Conservation (phyloP, 1,139 yeast species). For the Hyphopichia wangnamkhiaoensis region DNA sequence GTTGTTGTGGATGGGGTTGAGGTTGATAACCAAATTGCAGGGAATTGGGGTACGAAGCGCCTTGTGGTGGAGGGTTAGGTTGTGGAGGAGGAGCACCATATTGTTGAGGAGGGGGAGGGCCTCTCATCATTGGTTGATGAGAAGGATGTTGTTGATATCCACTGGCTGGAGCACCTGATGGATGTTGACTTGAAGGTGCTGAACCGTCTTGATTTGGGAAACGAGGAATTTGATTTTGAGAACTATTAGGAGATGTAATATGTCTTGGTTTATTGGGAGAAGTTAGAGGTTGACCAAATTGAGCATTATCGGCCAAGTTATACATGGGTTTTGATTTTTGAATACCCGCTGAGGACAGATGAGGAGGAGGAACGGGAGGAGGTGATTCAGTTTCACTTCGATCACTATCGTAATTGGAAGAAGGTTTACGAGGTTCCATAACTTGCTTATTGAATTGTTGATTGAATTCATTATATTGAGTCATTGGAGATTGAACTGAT, state of each 20-base stretch:
- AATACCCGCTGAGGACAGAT: conserved; percentile 11
- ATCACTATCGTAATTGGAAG: background rate
- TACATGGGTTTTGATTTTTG: conserved; percentile 14
- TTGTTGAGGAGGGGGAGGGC: conserved; percentile 5
- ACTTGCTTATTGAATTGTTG: conserved; percentile 37
- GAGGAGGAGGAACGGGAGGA: conserved; percentile 27
- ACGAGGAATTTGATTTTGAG: conserved; percentile 30
- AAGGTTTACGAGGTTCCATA: background rate
- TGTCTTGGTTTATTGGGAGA: conserved; percentile 30
- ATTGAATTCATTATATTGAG: conserved; percentile 57
- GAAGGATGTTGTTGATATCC: conserved; percentile 9
- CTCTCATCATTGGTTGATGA: background rate
- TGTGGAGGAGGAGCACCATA: conserved; percentile 5
- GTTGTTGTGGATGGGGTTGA: conserved; percentile 11
- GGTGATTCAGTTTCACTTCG: conserved; percentile 15
- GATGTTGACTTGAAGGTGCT: conserved; percentile 2
- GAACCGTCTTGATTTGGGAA: conserved; percentile 10
- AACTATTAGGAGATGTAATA: conserved; percentile 36
- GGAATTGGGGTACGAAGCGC: conserved; percentile 12
- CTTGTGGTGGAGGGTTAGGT: conserved; percentile 6
- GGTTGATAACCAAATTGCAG: conserved; percentile 13
- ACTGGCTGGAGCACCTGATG: conserved; percentile 10
- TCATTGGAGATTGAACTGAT: conserved; percentile 48
- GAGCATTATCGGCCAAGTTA: conserved; percentile 15
- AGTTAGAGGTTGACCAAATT: too few relatives aligned